A percentile compares a stretch with the other conserved stretches of the same genome.
Evolutionary conservation across 208 protist species (phyloP).

Genomic region (Leptomonas seymouri): DNA sequence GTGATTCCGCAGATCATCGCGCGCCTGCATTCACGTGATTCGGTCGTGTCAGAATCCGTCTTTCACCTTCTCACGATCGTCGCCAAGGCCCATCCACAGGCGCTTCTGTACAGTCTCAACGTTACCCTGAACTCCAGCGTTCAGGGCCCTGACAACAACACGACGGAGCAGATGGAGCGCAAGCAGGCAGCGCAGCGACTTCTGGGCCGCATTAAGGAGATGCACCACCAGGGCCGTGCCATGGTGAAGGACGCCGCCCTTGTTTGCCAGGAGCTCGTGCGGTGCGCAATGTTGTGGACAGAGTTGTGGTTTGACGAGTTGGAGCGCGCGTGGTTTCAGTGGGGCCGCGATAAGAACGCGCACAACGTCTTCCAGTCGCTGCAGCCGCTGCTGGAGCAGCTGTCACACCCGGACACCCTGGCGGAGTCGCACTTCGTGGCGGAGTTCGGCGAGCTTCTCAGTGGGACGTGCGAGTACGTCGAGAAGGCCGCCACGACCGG

Average conservation of each 20-base stretch:
- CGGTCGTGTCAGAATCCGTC: conserved; percentile 90
- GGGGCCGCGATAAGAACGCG: conserved; percentile 95
- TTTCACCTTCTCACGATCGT: conserved; percentile 94
- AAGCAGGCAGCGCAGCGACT: conserved; percentile 80
- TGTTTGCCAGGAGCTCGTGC: conserved; percentile 98
- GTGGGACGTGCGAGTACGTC: conserved; percentile 78
- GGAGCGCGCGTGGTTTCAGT: conserved; percentile 96
- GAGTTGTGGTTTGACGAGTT: conserved; percentile 96
- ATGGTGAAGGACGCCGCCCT: conserved; percentile 96
- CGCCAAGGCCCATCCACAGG: conserved; percentile 98
- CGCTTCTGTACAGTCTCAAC: conserved; percentile 99
- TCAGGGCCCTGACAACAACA: conserved; percentile 30
- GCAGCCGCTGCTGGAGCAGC: conserved; percentile 94
- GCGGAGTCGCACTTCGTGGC: conserved; percentile 95
- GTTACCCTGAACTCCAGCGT: conserved; percentile 92
- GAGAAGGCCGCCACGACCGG: conserved; percentile 71
- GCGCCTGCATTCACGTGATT: conserved; percentile 94
- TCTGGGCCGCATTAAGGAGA: conserved; percentile 71
- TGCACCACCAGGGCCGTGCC: conserved; percentile 80
- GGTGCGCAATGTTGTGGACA: conserved; percentile 98
- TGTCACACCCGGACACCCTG: conserved; percentile 93
- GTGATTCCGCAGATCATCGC: conserved; percentile 99
- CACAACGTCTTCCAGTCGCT: conserved; percentile 93
- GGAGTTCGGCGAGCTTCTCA: conserved; percentile 77
- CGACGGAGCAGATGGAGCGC: conserved; percentile 61